Evolutionary conservation across 768 basidiomycete species (phyloP), one percentile per base, ranked within the genome.

Genomic region (Pholiota conissans): DNA sequence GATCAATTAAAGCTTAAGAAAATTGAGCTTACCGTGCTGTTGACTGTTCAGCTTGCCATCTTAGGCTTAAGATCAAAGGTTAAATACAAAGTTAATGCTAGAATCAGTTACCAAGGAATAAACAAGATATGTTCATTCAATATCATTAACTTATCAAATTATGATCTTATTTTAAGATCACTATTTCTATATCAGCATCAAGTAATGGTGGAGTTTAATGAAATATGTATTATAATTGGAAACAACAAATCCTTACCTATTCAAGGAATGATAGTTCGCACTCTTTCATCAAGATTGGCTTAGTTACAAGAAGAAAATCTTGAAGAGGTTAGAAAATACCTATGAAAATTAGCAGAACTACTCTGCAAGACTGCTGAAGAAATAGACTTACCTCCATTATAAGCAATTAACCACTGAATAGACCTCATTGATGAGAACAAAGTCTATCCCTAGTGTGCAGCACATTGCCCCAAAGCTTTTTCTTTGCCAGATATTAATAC

Each of bases 91-190:
- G 57, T 65, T 1, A 57, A 35, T 6, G 73, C 63, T 0, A 5
- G 62, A 0, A 39, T 79, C 7, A 30, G 62, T 18, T 79, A 76
- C 58, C 73, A 77, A 59, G 16, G 30, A 0, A 72, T 78, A 0
- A 55, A 63, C 13, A 66, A 71, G 11, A 18, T 52, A 2, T 59
- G 64, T 0, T 10, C 28, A 3, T 77, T 78, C 54, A 68, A 77
- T 49, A 63, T 82, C 0, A 69, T 69, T 0, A 80, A 81, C 52
- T 2, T 81, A 0, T 66, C 69, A 0, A 69, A 57, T 8, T 79
- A 82, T 52, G 74, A 82, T 48, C 0, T 76, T 0, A 75, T 79
- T 2, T 61, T 80, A 0, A 74, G 79, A 1, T 77, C 75, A 0
- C 77, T 74, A 0, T 79, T 71, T 47, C 32, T 79, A 13, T 74